phyloP scores from a whole-genome alignment of 2,329 filamentous ascomycete species.

The Aschersonia sp. region DNA sequence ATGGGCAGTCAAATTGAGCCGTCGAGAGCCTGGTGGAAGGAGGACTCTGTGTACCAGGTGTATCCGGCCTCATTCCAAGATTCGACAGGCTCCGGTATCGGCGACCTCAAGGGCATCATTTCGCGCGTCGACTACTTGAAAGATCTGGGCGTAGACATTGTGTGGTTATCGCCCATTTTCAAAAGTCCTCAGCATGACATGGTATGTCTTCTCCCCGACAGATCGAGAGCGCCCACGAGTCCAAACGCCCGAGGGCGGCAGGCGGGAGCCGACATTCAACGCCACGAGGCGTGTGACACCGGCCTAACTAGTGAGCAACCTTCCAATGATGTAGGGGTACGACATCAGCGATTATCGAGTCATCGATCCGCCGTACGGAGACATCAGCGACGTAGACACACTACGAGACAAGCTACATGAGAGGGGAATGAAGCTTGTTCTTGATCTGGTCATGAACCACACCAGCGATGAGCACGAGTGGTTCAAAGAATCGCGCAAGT shows the following conservation, averaged over 20 bases:
- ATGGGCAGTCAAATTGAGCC: constrained; percentile 12
- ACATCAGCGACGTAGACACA: constrained; percentile 49
- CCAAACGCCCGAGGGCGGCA: no score
- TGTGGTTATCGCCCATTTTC: constrained; percentile 38
- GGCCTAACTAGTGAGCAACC: no score
- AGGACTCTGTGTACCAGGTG: constrained; percentile 45
- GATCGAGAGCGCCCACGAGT: no score
- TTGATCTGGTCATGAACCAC: constrained; percentile 65
- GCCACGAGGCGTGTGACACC: no score
- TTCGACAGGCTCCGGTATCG: constrained; percentile 38
- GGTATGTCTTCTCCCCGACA: constrained; percentile 15
- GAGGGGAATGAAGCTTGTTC: constrained; percentile 52
- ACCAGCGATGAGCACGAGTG: constrained; percentile 43
- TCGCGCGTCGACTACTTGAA: constrained; percentile 40
- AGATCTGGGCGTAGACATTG: constrained; percentile 40
- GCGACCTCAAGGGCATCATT: constrained; percentile 44
- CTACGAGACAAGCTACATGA: constrained; percentile 46
- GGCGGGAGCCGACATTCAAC: no score
- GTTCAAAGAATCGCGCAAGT: constrained; percentile 41
- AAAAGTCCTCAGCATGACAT: constrained; percentile 49
- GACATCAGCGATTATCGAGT: constrained; percentile 55
- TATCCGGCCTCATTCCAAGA: constrained; percentile 49
- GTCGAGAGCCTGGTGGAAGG: constrained; percentile 40
- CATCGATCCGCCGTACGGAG: constrained; percentile 54
- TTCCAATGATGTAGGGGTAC: constrained; percentile 32